Percentiles rank a stretch among this genome's conserved stretches.
phyloP scores from a whole-genome alignment of 805 yeast species.

The Yamadazyma scolyti region DNA sequence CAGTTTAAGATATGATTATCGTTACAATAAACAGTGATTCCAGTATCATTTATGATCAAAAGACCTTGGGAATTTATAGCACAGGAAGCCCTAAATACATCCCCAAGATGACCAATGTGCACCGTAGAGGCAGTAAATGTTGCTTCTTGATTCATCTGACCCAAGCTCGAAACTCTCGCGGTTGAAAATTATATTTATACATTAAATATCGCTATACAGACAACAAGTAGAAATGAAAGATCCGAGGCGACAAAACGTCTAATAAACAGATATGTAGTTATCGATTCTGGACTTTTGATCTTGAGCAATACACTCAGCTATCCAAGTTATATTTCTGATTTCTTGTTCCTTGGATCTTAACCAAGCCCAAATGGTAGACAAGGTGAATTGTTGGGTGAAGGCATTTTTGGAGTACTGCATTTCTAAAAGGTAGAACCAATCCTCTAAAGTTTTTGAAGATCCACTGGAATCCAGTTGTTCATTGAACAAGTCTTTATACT shows the following conservation, averaged over 20 bases:
- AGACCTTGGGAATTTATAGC: slow-evolving; percentile 31
- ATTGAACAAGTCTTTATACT: slow-evolving; percentile 55
- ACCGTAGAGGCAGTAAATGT: slow-evolving; percentile 33
- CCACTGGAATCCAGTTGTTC: slow-evolving; percentile 31
- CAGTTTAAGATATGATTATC: slow-evolving; percentile 34
- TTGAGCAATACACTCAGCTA: slow-evolving; percentile 98
- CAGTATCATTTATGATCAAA: slow-evolving; percentile 27
- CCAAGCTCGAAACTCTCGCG: too few relatives aligned
- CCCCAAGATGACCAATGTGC: slow-evolving; percentile 36
- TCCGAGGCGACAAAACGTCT: too few relatives aligned
- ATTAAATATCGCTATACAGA: too few relatives aligned
- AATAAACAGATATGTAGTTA: slow-evolving; percentile 85
- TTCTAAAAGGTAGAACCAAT: slow-evolving; percentile 88
- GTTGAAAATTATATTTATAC: too few relatives aligned
- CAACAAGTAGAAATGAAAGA: too few relatives aligned
- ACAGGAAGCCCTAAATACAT: slow-evolving; percentile 29
- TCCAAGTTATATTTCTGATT: slow-evolving; percentile 97
- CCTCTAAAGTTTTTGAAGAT: slow-evolving; percentile 68
- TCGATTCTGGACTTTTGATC: slow-evolving; percentile 93
- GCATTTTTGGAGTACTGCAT: slow-evolving; percentile 91
- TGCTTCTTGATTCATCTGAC: background rate
- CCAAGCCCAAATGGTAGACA: slow-evolving; percentile 94
- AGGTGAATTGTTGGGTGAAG: slow-evolving; percentile 93
- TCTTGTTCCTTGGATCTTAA: slow-evolving; percentile 95
- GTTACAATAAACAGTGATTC: slow-evolving; percentile 32